Evolutionary conservation across 2,329 filamentous ascomycete species (phyloP).

Genomic region (Madurella mycetomatis): DNA sequence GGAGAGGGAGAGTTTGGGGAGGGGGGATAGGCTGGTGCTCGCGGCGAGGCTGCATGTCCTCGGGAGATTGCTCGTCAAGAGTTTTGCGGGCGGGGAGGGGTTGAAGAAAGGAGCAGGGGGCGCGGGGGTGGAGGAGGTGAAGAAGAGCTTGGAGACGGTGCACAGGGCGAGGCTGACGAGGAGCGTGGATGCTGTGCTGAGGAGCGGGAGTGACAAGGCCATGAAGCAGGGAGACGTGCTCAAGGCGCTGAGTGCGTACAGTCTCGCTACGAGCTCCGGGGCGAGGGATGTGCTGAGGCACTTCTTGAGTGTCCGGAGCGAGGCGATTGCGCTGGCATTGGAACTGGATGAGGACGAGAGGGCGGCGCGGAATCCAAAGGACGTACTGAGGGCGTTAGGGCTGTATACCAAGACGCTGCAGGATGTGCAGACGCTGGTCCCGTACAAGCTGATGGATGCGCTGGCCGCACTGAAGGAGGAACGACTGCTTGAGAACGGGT

Average conservation of each 20-base stretch:
- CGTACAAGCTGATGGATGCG: slow-evolving; percentile 65
- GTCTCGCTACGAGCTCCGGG: slow-evolving; percentile 73
- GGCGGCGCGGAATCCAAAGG: slow-evolving; percentile 37
- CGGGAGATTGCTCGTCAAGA: slow-evolving; percentile 69
- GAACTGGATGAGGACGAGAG: slow-evolving; percentile 41
- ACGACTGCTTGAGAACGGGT: slow-evolving; percentile 66
- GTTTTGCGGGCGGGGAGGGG: slow-evolving; percentile 47
- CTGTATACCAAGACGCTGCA: slow-evolving; percentile 74
- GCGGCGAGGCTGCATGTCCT: slow-evolving; percentile 72
- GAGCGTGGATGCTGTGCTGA: slow-evolving; percentile 65
- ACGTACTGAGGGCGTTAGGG: slow-evolving; percentile 61
- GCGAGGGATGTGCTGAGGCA: slow-evolving; percentile 73
- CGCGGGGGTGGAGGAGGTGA: slow-evolving; percentile 60
- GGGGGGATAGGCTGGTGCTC: slow-evolving; percentile 50
- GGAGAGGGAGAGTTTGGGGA: slow-evolving; percentile 32
- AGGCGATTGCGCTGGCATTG: slow-evolving; percentile 62
- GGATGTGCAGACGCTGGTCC: slow-evolving; percentile 72
- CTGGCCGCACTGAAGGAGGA: slow-evolving; percentile 64
- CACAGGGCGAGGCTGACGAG: slow-evolving; percentile 57
- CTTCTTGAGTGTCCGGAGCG: slow-evolving; percentile 69
- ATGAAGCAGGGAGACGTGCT: slow-evolving; percentile 48
- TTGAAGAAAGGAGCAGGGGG: slow-evolving; percentile 25
- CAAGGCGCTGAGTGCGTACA: slow-evolving; percentile 75
- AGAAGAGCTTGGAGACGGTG: slow-evolving; percentile 58
- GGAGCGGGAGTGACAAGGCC: slow-evolving; percentile 53